Evolutionary conservation across 495 filamentous ascomycete genomes (phyloP).

Genomic region (Gamarada debralockiae): DNA sequence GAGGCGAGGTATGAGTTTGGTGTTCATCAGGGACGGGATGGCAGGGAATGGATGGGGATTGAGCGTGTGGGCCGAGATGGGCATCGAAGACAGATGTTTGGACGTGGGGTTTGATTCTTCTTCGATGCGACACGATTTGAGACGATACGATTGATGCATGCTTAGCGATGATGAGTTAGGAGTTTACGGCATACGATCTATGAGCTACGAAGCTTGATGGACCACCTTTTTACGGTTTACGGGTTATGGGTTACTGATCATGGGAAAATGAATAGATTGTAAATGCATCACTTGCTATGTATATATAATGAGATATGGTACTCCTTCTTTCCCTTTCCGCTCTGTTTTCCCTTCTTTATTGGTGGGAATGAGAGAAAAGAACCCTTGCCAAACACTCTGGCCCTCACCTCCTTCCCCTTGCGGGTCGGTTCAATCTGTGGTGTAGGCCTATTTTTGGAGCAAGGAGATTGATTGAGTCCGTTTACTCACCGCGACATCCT

Average conservation of each 20-base stretch:
- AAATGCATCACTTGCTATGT: too few species aligned
- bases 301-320: too few species aligned
- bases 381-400: slow-evolving; percentile 84
- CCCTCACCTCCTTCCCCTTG: slow-evolving; percentile 62
- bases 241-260: neutral
- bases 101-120: neutral
- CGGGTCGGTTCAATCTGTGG: slow-evolving; percentile 57
- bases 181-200: neutral
- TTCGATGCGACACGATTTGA: neutral
- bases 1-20: slow-evolving; percentile 58
- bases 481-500: slow-evolving; percentile 75
- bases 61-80: slow-evolving; percentile 43
- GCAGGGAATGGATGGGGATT: slow-evolving; percentile 57
- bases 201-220: neutral
- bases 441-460: slow-evolving; percentile 87
- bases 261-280: neutral
- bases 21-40: slow-evolving; percentile 46
- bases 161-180: neutral
- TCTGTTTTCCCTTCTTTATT: neutral
- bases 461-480: slow-evolving; percentile 60
- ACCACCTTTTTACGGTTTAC: neutral
- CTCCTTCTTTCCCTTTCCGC: neutral
- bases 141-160: neutral
- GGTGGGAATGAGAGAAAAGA: too few species aligned
- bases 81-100: neutral